Conservation (phyloP, 140 eudicot species). For the Anethum foeniculum region DNA sequence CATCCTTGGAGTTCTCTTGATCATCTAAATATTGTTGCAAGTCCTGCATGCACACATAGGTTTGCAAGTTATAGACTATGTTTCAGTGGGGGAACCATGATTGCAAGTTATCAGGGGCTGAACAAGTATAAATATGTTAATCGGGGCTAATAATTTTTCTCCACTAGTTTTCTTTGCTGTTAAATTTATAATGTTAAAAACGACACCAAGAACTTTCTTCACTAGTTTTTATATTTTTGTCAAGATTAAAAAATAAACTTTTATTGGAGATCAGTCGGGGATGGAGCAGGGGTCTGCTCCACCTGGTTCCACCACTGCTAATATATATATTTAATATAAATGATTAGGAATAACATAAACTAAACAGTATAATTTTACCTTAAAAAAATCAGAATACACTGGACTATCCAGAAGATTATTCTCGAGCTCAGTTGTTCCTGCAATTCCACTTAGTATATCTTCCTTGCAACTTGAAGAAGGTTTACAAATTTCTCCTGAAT, state of each 20-base stretch:
- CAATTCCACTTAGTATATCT: slow-evolving; percentile 13
- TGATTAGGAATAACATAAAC: not conserved
- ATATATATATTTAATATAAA: not conserved
- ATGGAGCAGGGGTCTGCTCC: too few relatives aligned
- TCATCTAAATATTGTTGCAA: not conserved
- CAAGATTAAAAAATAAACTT: too few relatives aligned
- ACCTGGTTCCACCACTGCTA: too few relatives aligned
- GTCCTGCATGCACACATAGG: not conserved
- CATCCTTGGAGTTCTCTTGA: not conserved
- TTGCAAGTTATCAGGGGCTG: too few relatives aligned
- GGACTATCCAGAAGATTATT: slow-evolving; percentile 58
- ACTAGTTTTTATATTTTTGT: too few relatives aligned
- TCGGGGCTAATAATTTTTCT: too few relatives aligned
- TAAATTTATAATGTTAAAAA: too few relatives aligned
- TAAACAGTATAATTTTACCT: slow-evolving; percentile 28
- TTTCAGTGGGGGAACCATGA: too few relatives aligned
- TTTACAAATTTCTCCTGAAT: not conserved
- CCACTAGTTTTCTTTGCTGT: too few relatives aligned
- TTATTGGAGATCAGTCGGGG: too few relatives aligned
- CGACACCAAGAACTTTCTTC: too few relatives aligned
- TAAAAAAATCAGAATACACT: slow-evolving; percentile 39
- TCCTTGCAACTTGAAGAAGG: not conserved
- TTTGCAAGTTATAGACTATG: not conserved
- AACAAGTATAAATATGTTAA: too few relatives aligned
- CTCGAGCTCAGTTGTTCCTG: slow-evolving; percentile 44